Conservation (phyloP, 148 eudicot species). For the Cornus kousa region DNA sequence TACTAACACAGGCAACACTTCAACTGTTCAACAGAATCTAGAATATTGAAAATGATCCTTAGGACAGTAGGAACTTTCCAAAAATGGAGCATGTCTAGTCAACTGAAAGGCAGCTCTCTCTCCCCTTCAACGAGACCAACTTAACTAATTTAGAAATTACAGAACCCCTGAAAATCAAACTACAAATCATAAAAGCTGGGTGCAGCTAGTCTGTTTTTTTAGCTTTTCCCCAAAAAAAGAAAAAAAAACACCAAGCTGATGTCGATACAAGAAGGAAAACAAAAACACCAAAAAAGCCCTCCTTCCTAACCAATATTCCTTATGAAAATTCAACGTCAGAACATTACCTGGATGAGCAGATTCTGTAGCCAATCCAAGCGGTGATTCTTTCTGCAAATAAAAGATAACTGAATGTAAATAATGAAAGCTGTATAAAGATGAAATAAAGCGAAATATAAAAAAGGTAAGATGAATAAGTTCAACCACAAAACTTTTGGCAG, state of each 20-base stretch:
- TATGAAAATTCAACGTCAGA: background rate
- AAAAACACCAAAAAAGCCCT: background rate
- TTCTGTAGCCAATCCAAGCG: constrained; percentile 72
- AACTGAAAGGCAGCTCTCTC: background rate
- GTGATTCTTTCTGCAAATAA: constrained; percentile 79
- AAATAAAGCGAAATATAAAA: too few relatives aligned
- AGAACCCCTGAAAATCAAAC: background rate
- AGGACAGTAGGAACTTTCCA: background rate
- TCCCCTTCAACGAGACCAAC: background rate
- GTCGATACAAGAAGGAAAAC: too few relatives aligned
- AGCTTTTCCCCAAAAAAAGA: too few relatives aligned
- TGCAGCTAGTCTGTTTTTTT: too few relatives aligned
- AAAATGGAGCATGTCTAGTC: background rate
- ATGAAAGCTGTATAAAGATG: background rate
- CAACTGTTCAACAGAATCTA: background rate
- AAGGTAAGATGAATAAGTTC: too few relatives aligned
- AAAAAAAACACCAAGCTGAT: too few relatives aligned
- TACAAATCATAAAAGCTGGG: background rate
- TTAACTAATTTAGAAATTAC: background rate
- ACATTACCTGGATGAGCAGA: constrained; percentile 93
- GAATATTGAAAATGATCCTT: too few relatives aligned
- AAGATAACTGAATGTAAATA: constrained; percentile 6
- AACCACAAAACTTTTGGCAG: too few relatives aligned
- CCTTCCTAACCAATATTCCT: background rate
- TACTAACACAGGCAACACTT: background rate